A percentile compares a stretch with the other conserved stretches of the same genome.
These are phyloP conservation scores for Desmodesmus armatus DNA, from an alignment of 139 green algal species.

Conservation along the genomic window DNA sequence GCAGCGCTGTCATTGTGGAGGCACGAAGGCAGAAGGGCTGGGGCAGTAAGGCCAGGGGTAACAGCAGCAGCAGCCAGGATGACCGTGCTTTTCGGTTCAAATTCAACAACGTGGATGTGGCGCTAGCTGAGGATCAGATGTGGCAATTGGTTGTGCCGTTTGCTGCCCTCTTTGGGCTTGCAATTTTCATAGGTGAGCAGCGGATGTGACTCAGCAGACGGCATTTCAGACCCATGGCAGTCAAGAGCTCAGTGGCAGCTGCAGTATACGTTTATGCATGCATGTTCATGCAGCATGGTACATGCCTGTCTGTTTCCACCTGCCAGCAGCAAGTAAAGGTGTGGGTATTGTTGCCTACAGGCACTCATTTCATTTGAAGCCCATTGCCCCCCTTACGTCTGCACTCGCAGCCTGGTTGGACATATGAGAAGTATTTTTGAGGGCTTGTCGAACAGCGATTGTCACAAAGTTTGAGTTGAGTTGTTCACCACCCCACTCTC, in stretches of 20 bases:
- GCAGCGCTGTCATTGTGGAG: no score
- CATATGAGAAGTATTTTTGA: no score
- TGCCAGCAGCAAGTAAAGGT: no score
- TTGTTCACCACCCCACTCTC: not conserved
- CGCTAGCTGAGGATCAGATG: conserved; percentile 30
- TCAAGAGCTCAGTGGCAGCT: not conserved
- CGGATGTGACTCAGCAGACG: not conserved
- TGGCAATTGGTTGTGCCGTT: conserved; percentile 20
- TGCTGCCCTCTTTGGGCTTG: conserved; percentile 14
- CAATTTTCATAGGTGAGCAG: conserved; percentile 30
- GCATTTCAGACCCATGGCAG: not conserved
- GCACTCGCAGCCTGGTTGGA: no score
- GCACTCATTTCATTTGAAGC: not conserved
- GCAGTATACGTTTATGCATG: not conserved
- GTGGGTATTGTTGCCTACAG: not conserved
- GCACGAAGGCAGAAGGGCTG: no score
- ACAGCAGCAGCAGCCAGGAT: conserved; percentile 1
- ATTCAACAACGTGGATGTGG: conserved; percentile 27
- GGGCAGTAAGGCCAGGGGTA: not conserved
- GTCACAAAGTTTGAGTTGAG: no score
- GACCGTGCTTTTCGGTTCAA: conserved; percentile 15
- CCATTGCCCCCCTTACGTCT: no score
- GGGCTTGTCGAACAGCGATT: no score
- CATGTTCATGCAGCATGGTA: not conserved
- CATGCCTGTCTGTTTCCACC: not conserved